These are phyloP conservation scores for Linderniella brevidens DNA, from an alignment of 257 asterid species.

Conservation along the genomic window DNA sequence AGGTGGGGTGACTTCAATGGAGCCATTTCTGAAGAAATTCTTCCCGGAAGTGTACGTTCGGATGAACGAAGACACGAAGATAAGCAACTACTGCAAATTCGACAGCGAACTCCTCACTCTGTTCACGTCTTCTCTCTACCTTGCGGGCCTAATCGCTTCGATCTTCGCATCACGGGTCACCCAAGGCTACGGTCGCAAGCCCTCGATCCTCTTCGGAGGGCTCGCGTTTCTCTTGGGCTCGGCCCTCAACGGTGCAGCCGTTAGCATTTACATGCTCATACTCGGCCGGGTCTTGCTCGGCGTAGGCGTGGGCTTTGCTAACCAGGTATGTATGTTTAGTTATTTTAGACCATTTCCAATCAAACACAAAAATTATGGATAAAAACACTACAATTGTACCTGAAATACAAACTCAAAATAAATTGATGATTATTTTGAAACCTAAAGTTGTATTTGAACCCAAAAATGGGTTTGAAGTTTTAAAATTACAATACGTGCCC, in stretches of 20 bases:
- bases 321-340: constrained; percentile 20
- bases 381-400: no score
- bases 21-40: constrained; percentile 28
- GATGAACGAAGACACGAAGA: constrained; percentile 15
- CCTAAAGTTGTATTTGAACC: no score
- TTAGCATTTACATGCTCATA: constrained; percentile 28
- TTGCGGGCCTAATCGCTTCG: constrained; percentile 34
- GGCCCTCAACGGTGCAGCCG: constrained; percentile 31
- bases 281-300: constrained; percentile 35
- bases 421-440: no score
- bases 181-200: constrained; percentile 24
- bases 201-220: constrained; percentile 32
- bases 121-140: constrained; percentile 33
- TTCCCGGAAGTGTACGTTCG: constrained; percentile 21
- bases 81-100: constrained; percentile 39
- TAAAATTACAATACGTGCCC: no score
- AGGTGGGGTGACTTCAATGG: constrained; percentile 54
- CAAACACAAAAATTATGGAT: no score
- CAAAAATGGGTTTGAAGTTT: no score
- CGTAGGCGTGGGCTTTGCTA: constrained; percentile 42
- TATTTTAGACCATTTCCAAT: no score
- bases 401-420: no score
- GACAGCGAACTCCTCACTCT: constrained; percentile 28
- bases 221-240: constrained; percentile 25
- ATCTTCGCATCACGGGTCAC: constrained; percentile 36